These are phyloP conservation scores for Neofusicoccum laricinum DNA, from an alignment of 2,329 filamentous ascomycete species.

Conservation along the genomic window DNA sequence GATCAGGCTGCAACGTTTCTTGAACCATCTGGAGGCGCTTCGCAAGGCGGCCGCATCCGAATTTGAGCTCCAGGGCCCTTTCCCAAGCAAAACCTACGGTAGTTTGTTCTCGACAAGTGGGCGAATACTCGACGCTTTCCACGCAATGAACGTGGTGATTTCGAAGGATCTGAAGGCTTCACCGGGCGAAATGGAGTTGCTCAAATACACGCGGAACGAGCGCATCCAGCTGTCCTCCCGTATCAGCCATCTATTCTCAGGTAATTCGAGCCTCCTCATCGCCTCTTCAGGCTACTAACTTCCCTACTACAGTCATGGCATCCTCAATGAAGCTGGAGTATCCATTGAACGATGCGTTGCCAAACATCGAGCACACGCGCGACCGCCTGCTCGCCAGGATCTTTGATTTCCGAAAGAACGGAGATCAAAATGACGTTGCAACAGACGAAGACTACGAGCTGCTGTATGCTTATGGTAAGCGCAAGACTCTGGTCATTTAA, in stretches of 20 bases:
- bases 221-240: conserved; percentile 77
- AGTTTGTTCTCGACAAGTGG: conserved; percentile 77
- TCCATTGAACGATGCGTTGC: conserved; percentile 83
- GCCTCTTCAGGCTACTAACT: neutral
- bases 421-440: conserved; percentile 48
- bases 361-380: conserved; percentile 74
- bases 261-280: conserved; percentile 36
- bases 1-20: conserved; percentile 77
- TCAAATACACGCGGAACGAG: conserved; percentile 76
- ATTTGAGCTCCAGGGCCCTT: conserved; percentile 84
- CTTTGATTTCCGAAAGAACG: conserved; percentile 77
- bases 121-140: conserved; percentile 86
- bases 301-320: conserved; percentile 63
- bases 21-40: conserved; percentile 69
- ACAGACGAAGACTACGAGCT: conserved; percentile 84
- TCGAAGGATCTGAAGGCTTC: conserved; percentile 73
- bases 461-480: conserved; percentile 81
- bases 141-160: conserved; percentile 93
- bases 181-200: conserved; percentile 75
- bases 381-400: conserved; percentile 84
- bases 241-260: conserved; percentile 79
- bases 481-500: neutral
- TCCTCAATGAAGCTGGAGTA: conserved; percentile 94
- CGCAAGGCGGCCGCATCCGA: conserved; percentile 74
- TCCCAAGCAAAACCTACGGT: conserved; percentile 70